Evolutionary conservation across 805 yeast species (phyloP).

Genomic region (Lipomyces kockii): DNA sequence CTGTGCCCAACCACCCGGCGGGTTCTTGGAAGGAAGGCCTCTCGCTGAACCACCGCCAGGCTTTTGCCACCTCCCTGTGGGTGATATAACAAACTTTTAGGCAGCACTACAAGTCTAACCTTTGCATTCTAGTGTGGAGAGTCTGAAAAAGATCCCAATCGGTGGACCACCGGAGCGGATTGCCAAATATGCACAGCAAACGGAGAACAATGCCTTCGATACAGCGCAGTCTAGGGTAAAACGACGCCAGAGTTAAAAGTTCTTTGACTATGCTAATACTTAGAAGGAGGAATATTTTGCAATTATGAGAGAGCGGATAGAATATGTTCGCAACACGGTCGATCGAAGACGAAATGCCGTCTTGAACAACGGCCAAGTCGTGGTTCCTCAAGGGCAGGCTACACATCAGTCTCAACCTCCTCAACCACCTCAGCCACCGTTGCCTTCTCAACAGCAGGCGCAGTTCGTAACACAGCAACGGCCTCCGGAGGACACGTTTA

Average conservation of each 20-base stretch:
- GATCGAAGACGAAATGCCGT: conserved; percentile 4
- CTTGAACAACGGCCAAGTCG: conserved; percentile 6
- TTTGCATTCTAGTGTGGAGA: conserved; percentile 14
- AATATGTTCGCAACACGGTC: conserved; percentile 30
- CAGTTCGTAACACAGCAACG: conserved; percentile 1
- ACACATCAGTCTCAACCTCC: conserved; percentile 24
- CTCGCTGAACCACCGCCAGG: conserved; percentile 22
- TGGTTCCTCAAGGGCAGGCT: conserved; percentile 17
- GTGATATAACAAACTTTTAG: neutral
- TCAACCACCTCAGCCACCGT: conserved; percentile 12
- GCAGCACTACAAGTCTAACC: neutral
- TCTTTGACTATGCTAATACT: neutral
- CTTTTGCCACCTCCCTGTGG: conserved; percentile 24
- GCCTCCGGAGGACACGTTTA: conserved; percentile 20
- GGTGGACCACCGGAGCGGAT: conserved; percentile 29
- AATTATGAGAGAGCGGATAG: conserved; percentile 26
- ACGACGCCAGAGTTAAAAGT: neutral
- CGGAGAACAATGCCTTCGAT: conserved; percentile 33
- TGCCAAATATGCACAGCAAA: conserved; percentile 24
- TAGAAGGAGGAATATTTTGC: conserved; percentile 32
- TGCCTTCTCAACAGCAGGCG: conserved; percentile 15
- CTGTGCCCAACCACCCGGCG: neutral
- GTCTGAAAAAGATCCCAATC: conserved; percentile 27
- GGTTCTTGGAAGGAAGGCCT: conserved; percentile 31
- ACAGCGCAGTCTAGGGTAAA: conserved; percentile 29